A percentile compares a stretch with the other conserved stretches of the same genome.
Evolutionary conservation across 805 yeast species (phyloP).

Genomic region (Kodamaea kaohsiungensis): DNA sequence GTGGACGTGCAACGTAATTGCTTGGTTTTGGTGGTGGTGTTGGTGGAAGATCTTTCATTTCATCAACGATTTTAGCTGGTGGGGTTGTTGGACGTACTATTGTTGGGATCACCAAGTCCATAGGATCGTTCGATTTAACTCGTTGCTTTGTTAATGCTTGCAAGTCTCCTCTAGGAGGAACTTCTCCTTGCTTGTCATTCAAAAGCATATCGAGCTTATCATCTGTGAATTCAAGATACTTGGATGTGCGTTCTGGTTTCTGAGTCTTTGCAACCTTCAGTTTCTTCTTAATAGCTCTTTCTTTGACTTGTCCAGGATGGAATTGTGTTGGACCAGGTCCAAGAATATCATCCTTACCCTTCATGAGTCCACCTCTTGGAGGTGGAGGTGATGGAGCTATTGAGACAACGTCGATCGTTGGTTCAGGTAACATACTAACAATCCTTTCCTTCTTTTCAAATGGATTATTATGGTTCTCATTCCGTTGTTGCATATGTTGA

Average conservation of each 20-base stretch:
- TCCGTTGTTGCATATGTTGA: neutral
- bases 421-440: conserved; percentile 14
- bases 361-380: neutral
- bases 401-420: conserved; percentile 12
- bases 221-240: conserved; percentile 6
- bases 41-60: conserved; percentile 2
- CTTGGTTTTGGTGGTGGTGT: conserved; percentile 11
- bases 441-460: conserved; percentile 5
- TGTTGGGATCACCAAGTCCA: neutral
- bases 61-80: neutral
- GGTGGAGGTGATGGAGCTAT: neutral
- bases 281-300: neutral
- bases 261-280: neutral
- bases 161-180: conserved; percentile 28
- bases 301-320: neutral
- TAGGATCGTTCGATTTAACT: neutral
- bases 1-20: conserved; percentile 4
- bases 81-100: conserved; percentile 4
- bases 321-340: neutral
- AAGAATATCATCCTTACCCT: neutral
- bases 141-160: conserved; percentile 9
- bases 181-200: conserved; percentile 21
- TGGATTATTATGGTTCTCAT: neutral
- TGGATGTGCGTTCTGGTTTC: conserved; percentile 1
- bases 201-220: conserved; percentile 18